Evolutionary conservation across 2,329 filamentous ascomycete species (phyloP), one percentile per base, ranked within the genome.

Genomic region (Amauroascus niger): DNA sequence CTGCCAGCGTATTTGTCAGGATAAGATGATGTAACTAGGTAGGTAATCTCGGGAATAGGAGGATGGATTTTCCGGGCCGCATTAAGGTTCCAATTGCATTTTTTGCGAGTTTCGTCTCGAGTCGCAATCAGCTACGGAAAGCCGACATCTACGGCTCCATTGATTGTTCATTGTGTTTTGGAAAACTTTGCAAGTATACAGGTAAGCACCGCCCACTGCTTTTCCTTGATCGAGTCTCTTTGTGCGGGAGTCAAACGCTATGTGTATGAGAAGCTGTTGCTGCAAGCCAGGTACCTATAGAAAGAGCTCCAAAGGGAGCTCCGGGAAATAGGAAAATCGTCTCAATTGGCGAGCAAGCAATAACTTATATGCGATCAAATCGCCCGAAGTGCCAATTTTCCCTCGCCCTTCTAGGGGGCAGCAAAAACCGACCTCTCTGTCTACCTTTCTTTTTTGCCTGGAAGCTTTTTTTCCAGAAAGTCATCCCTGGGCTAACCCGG

Each of bases 401-500:
- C 26, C 4, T 9, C 5, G 26, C 26, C 4, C 26, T 30, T 30
- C 26, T 30, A 5, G 26, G 26, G 9, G 9, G 35, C 35, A 18
- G 35, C 4, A 6, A 18, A 39, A n/a, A 6, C 35, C n/a, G 14
- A 18, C n/a, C 18, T 14, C 14, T 39, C 35, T 18, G 3, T 39
- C 35, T 18, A 11, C 35, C 35, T 45, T 28, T n/a, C n/a, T n/a
- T n/a, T n/a, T n/a, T n/a, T 45, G 22, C 1, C 8, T 28, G 7
- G 1, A n/a, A 5, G 14, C 8, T n/a, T 39, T 8, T 3, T 16
- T 18, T 30, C 20, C 22, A 50, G 8, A 6, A 37, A n/a, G 18
- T 45, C 50, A 14, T 39, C 11, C n/a, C 7, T 39, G 30, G 41
- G 32, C 50, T 52, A 52, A 52, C 40, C 9, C 11, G 41, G 1